Conservation (phyloP, 129 eudicot species). For the Lactuca saligna region DNA sequence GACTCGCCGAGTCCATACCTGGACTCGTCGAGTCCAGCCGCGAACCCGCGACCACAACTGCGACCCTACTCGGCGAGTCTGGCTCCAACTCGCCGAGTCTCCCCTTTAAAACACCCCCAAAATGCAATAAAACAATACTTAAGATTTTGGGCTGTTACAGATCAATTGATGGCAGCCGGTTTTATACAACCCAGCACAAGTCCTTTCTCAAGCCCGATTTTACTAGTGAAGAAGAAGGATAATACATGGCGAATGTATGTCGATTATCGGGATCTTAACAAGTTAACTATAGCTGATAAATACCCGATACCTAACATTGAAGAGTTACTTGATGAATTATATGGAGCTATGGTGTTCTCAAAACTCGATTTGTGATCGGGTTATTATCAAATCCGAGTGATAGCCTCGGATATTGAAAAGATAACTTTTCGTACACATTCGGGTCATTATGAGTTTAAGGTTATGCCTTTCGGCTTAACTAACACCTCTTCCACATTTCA, state of each 20-base stretch:
- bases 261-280: neutral
- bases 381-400: neutral
- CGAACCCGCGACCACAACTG: no score
- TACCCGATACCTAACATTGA: constrained; percentile 9
- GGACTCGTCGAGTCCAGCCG: no score
- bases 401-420: neutral
- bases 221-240: no score
- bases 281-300: neutral
- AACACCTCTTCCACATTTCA: no score
- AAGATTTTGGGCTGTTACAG: no score
- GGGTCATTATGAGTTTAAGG: neutral
- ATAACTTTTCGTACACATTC: constrained; percentile 12
- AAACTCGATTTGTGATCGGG: neutral
- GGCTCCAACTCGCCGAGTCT: no score
- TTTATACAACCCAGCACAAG: constrained; percentile 9
- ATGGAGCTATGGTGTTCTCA: neutral
- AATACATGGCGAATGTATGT: no score
- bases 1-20: no score
- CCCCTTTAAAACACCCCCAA: no score
- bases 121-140: no score
- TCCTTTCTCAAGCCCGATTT: neutral
- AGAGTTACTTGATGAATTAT: neutral
- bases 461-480: no score
- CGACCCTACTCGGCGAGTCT: no score
- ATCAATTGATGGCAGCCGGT: neutral